These are phyloP conservation scores for Amanita phalloides DNA, from an alignment of 768 basidiomycete genomes.

Conservation along the genomic window DNA sequence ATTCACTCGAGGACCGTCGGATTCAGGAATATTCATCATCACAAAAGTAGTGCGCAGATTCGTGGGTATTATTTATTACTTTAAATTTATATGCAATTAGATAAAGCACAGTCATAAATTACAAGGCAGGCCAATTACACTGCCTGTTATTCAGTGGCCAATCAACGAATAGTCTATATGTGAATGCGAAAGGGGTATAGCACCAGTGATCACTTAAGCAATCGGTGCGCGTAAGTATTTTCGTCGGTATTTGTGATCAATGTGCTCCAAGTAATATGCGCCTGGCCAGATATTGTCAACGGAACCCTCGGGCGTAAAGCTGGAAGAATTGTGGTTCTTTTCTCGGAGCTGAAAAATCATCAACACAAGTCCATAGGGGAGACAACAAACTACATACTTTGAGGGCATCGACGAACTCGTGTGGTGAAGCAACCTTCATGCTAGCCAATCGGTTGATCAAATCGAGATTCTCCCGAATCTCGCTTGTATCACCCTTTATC, in stretches of 20 bases:
- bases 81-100: not conserved
- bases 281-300: constrained; percentile 93
- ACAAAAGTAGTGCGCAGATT: too few relatives aligned
- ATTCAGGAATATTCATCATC: constrained; percentile 7
- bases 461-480: constrained; percentile 76
- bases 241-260: constrained; percentile 87
- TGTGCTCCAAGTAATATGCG: constrained; percentile 82
- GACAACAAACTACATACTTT: constrained; percentile 30
- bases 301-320: constrained; percentile 78
- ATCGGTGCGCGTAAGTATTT: constrained; percentile 57
- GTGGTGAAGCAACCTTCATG: constrained; percentile 88
- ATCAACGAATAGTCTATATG: not conserved
- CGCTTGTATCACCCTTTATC: constrained; percentile 79
- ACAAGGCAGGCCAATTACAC: not conserved
- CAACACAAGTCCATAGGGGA: constrained; percentile 3
- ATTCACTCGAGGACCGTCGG: constrained; percentile 14
- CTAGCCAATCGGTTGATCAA: constrained; percentile 63
- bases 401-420: constrained; percentile 76
- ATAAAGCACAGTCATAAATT: constrained; percentile 1
- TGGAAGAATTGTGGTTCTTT: constrained; percentile 86
- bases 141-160: not conserved
- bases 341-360: constrained; percentile 68
- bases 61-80: constrained; percentile 1
- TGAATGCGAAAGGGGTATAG: constrained; percentile 11
- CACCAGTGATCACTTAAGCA: constrained; percentile 16